Percentiles rank a stretch among this genome's conserved stretches.
Evolutionary conservation across 2,329 filamentous ascomycete species (phyloP).

Genomic region (Chrysosporium keratinophilum): DNA sequence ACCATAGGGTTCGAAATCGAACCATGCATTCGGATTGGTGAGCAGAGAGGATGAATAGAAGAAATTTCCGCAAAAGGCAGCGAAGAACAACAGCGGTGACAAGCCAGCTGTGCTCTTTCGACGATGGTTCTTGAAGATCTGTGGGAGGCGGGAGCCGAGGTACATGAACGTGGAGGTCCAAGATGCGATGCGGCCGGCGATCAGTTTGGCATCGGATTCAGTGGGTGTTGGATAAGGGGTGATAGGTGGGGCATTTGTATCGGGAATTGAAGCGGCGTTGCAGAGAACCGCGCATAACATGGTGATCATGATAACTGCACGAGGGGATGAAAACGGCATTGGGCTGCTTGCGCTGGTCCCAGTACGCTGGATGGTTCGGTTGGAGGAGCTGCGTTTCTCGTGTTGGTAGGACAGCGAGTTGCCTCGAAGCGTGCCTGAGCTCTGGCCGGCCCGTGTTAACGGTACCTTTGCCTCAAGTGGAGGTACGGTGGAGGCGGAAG

Average conservation of each 20-base stretch:
- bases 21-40: slow-evolving; percentile 55
- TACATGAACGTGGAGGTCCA: slow-evolving; percentile 50
- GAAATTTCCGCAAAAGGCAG: slow-evolving; percentile 57
- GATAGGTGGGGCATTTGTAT: slow-evolving; percentile 17
- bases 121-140: slow-evolving; percentile 55
- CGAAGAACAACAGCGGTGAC: slow-evolving; percentile 52
- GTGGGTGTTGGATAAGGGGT: slow-evolving; percentile 21
- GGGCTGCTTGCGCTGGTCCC: slow-evolving; percentile 21
- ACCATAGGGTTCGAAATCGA: slow-evolving; percentile 46
- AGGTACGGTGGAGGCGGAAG: slow-evolving; percentile 17
- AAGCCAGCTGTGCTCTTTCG: slow-evolving; percentile 55
- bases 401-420: slow-evolving; percentile 26
- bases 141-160: slow-evolving; percentile 51
- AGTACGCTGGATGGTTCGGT: slow-evolving; percentile 22
- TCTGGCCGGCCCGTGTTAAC: slow-evolving; percentile 21
- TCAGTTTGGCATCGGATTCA: slow-evolving; percentile 29
- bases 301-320: slow-evolving; percentile 37
- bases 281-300: slow-evolving; percentile 37
- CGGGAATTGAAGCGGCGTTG: slow-evolving; percentile 32
- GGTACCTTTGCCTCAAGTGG: slow-evolving; percentile 25
- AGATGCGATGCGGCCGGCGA: slow-evolving; percentile 43
- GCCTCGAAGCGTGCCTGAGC: slow-evolving; percentile 17
- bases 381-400: slow-evolving; percentile 27
- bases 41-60: slow-evolving; percentile 55
- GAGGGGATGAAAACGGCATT: slow-evolving; percentile 30